Evolutionary conservation across 441 rosid species (phyloP).

Genomic region (Corymbia citriodora): DNA sequence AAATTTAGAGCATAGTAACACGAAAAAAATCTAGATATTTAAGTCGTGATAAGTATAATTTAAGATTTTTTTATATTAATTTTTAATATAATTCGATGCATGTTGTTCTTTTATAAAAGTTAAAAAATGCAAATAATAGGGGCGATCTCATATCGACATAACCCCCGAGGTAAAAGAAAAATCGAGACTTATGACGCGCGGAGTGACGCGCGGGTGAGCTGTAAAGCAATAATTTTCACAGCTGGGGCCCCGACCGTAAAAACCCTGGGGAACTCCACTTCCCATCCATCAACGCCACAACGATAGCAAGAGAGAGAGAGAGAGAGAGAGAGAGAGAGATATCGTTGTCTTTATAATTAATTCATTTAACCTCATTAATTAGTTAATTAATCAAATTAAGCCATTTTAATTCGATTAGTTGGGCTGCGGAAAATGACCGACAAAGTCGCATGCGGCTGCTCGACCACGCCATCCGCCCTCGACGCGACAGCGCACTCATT

Average conservation of each 20-base stretch:
- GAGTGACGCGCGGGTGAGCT: background rate
- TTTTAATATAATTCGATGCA: background rate
- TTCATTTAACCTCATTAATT: background rate
- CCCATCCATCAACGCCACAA: background rate
- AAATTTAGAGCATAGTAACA: no score
- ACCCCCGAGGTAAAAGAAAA: background rate
- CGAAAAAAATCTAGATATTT: no score
- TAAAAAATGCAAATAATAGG: background rate
- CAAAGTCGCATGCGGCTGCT: slow-evolving; percentile 35
- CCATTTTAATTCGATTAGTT: background rate
- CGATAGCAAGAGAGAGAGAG: background rate
- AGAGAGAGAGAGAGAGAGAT: background rate
- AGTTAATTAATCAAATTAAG: background rate
- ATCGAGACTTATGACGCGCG: background rate
- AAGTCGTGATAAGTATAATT: no score
- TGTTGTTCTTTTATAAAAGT: background rate
- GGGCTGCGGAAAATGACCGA: background rate
- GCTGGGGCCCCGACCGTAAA: background rate
- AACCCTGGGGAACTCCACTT: background rate
- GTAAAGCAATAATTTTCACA: background rate
- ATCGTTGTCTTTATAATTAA: no score
- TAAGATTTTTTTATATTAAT: no score
- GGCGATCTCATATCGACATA: background rate
- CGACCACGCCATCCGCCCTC: slow-evolving; percentile 33
- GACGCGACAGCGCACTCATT: slow-evolving; percentile 3